Evolutionary conservation across 371 early-diverging fungal genomes (phyloP).

Genomic region (Rhizomucor miehei): DNA sequence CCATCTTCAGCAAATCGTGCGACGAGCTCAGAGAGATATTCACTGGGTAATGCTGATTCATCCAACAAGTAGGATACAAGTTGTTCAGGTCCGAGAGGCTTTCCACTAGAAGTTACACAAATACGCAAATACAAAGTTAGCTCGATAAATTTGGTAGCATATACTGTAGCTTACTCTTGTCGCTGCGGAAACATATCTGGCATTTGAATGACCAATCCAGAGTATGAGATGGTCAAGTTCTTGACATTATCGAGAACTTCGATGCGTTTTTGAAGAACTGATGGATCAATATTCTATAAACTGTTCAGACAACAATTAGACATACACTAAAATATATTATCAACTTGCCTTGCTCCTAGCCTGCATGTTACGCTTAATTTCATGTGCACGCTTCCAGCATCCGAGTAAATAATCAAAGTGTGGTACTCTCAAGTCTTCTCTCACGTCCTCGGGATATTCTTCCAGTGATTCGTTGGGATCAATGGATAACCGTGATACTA

Average conservation of each 20-base stretch:
- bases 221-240: conserved; percentile 74
- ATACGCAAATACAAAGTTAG: conserved; percentile 16
- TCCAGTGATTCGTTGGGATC: conserved; percentile 50
- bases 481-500: conserved; percentile 75
- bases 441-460: conserved; percentile 38
- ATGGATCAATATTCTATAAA: conserved; percentile 50
- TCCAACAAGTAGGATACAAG: conserved; percentile 44
- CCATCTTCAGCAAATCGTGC: conserved; percentile 60
- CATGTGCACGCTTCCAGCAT: conserved; percentile 69
- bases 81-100: conserved; percentile 39
- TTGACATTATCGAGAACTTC: conserved; percentile 52
- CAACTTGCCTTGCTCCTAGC: conserved; percentile 44
- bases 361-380: conserved; percentile 50
- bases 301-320: too few relatives aligned
- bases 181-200: conserved; percentile 92
- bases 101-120: conserved; percentile 21
- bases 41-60: conserved; percentile 50
- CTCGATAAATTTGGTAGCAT: too few relatives aligned
- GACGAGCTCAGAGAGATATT: conserved; percentile 49
- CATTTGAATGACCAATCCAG: conserved; percentile 79
- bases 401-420: conserved; percentile 78
- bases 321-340: not conserved
- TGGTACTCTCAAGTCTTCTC: conserved; percentile 33
- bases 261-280: conserved; percentile 58
- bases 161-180: too few relatives aligned